Percentiles rank a stretch among this genome's conserved stretches.
These are phyloP conservation scores for Tremella fuciformis DNA, from an alignment of 768 basidiomycete genomes.

Conservation along the genomic window DNA sequence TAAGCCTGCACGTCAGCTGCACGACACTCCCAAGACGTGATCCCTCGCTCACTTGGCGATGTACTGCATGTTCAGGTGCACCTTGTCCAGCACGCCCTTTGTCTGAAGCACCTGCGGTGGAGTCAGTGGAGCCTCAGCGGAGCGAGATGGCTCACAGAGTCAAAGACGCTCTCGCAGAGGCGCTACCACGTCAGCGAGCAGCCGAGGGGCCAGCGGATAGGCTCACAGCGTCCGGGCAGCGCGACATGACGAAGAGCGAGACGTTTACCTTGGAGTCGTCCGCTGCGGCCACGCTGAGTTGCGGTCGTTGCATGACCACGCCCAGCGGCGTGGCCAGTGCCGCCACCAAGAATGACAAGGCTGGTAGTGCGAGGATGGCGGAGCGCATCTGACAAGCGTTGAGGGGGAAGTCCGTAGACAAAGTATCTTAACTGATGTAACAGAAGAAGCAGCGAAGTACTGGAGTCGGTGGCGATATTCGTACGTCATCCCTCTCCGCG, in stretches of 20 bases:
- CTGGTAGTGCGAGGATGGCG: not conserved
- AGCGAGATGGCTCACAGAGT: conserved; percentile 57
- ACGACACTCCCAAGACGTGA: not conserved
- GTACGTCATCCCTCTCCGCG: too few species aligned
- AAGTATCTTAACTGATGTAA: too few species aligned
- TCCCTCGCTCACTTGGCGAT: conserved; percentile 65
- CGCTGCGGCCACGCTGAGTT: not conserved
- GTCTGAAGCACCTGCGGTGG: conserved; percentile 53
- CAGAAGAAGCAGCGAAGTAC: too few species aligned
- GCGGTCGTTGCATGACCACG: not conserved
- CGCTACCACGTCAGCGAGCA: conserved; percentile 44
- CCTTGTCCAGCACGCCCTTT: conserved; percentile 60
- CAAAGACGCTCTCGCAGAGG: conserved; percentile 73
- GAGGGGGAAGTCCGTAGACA: too few species aligned
- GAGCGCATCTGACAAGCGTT: too few species aligned
- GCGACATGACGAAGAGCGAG: conserved; percentile 60
- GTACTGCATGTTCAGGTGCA: conserved; percentile 69
- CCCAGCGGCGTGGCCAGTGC: not conserved
- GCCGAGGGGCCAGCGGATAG: not conserved
- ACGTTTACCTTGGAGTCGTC: conserved; percentile 30
- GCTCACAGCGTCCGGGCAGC: conserved; percentile 70
- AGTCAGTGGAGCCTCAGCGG: not conserved
- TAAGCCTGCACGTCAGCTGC: conserved; percentile 17
- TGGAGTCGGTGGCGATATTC: too few species aligned
- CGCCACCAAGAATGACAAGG: conserved; percentile 1